A percentile compares a stretch with the other conserved stretches of the same genome.
Conservation (phyloP, 2,329 filamentous ascomycete species). For the Onygena corvina region DNA sequence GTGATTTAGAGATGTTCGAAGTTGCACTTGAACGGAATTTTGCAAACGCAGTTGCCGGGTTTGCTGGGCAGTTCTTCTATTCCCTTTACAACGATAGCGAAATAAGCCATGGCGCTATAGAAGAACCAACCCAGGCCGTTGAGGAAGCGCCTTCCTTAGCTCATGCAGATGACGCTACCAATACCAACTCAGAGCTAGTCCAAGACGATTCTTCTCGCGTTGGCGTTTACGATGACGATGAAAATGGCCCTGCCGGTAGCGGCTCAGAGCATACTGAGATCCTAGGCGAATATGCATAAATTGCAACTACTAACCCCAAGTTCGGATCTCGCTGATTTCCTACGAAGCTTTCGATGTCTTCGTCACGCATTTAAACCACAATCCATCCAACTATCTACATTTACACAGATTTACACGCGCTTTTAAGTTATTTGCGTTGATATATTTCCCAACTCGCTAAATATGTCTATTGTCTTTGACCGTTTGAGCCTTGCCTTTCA, state of each 20-base stretch:
- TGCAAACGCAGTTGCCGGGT: slow-evolving; percentile 33
- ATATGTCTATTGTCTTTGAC: neutral
- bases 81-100: slow-evolving; percentile 13
- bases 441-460: neutral
- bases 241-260: slow-evolving; percentile 14
- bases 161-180: slow-evolving; percentile 9
- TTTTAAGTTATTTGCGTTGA: neutral
- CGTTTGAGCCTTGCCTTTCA: neutral
- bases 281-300: slow-evolving; percentile 8
- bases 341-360: neutral
- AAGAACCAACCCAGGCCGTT: slow-evolving; percentile 7
- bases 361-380: neutral
- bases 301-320: neutral
- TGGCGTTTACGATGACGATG: slow-evolving; percentile 10
- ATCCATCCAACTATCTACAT: neutral
- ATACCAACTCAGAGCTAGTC: slow-evolving; percentile 2
- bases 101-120: slow-evolving; percentile 1
- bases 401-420: neutral
- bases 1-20: slow-evolving; percentile 31
- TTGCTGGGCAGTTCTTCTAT: slow-evolving; percentile 32
- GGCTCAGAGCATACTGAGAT: slow-evolving; percentile 16
- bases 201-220: neutral
- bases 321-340: no score
- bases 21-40: slow-evolving; percentile 31
- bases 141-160: slow-evolving; percentile 10